A percentile compares a stretch with the other conserved stretches of the same genome.
phyloP scores from a whole-genome alignment of 129 eudicot species.

The Pulicaria dysenterica region DNA sequence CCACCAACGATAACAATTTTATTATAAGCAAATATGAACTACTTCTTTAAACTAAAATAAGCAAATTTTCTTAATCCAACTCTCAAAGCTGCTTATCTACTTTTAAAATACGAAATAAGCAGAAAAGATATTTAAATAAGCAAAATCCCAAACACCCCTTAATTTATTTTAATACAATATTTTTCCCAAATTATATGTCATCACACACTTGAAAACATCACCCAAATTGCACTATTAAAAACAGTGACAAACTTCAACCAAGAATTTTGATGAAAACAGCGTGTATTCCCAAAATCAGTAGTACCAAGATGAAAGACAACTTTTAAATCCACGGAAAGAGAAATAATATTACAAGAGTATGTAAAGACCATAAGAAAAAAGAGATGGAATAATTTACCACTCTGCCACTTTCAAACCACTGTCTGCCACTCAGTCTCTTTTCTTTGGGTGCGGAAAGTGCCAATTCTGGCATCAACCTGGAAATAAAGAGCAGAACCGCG shows the following conservation, averaged over 20 bases:
- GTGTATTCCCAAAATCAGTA: not conserved
- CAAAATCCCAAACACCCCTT: too few relatives aligned
- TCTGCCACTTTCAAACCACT: constrained; percentile 99
- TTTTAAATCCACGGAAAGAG: not conserved
- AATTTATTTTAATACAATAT: too few relatives aligned
- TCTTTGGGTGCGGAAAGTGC: constrained; percentile 88
- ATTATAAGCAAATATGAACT: too few relatives aligned
- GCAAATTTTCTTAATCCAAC: too few relatives aligned
- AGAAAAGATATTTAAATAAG: too few relatives aligned
- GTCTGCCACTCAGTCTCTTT: constrained; percentile 85
- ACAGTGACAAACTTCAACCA: constrained; percentile 7
- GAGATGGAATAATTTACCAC: constrained; percentile 42
- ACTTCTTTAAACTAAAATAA: too few relatives aligned
- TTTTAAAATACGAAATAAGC: too few relatives aligned
- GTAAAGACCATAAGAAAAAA: not conserved
- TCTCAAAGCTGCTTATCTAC: too few relatives aligned
- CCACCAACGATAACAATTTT: too few relatives aligned
- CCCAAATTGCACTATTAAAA: not conserved
- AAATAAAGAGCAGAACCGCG: not conserved
- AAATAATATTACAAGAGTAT: not conserved
- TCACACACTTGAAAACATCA: not conserved
- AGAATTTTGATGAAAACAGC: not conserved
- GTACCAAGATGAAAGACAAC: not conserved
- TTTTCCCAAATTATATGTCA: too few relatives aligned
- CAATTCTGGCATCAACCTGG: constrained; percentile 80